These are phyloP conservation scores for Fusarium sp. DNA, from an alignment of 2,329 filamentous ascomycete species.

Conservation along the genomic window DNA sequence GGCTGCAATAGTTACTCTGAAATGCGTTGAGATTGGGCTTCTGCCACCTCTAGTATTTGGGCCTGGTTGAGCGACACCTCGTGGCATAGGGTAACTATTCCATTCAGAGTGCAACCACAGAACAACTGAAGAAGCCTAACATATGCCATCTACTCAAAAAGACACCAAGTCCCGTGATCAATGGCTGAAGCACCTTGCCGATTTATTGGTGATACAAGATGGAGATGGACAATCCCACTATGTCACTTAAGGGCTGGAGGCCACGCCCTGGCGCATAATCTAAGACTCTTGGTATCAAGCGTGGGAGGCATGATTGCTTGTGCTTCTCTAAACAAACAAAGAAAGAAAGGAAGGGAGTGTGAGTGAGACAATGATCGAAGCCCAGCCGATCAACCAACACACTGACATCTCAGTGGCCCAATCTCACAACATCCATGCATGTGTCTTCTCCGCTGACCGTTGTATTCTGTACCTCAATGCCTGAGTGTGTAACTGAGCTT, in stretches of 20 bases:
- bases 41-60: background rate
- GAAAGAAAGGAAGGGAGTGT: conserved; percentile 16
- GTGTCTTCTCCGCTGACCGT: conserved; percentile 15
- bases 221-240: background rate
- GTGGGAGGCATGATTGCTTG: conserved; percentile 20
- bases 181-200: conserved; percentile 27
- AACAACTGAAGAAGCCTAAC: background rate
- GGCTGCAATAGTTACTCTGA: conserved; percentile 1
- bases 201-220: conserved; percentile 15
- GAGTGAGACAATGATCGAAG: conserved; percentile 15
- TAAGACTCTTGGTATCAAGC: background rate
- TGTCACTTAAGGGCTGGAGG: background rate
- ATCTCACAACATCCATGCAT: conserved; percentile 19
- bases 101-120: background rate
- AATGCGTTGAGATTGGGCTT: conserved; percentile 1
- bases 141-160: background rate
- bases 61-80: background rate
- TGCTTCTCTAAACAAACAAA: conserved; percentile 9
- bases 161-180: conserved; percentile 22
- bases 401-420: conserved; percentile 3
- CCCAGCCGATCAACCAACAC: conserved; percentile 8
- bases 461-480: conserved; percentile 21
- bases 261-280: background rate
- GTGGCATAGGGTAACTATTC: conserved; percentile 22
- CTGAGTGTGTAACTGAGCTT: conserved; percentile 9